Conservation (phyloP, 148 eudicot genomes). For the Pouteria glomerata region DNA sequence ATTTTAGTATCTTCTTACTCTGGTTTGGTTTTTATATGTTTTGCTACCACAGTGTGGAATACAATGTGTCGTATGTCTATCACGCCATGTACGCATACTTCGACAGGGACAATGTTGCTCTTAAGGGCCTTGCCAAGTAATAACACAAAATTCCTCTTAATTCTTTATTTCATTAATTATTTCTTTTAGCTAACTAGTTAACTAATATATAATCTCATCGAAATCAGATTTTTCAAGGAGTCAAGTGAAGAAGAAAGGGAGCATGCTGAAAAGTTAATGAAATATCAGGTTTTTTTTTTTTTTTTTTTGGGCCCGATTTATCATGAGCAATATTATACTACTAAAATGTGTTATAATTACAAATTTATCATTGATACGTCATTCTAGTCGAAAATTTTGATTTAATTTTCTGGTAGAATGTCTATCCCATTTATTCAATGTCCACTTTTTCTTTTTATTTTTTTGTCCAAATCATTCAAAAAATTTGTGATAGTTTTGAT, state of each 20-base stretch:
- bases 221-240: slow-evolving; percentile 67
- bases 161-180: neutral
- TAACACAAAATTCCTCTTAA: neutral
- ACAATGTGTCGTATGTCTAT: slow-evolving; percentile 80
- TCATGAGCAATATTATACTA: too few relatives aligned
- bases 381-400: too few relatives aligned
- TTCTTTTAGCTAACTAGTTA: too few relatives aligned
- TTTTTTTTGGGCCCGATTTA: too few relatives aligned
- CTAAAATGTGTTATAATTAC: too few relatives aligned
- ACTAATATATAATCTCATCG: neutral
- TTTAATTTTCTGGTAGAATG: too few relatives aligned
- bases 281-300: slow-evolving; percentile 62
- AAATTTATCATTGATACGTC: too few relatives aligned
- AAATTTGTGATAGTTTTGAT: neutral
- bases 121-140: slow-evolving; percentile 86
- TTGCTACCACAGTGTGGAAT: slow-evolving; percentile 70
- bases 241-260: slow-evolving; percentile 87
- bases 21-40: neutral
- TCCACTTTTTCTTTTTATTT: too few relatives aligned
- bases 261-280: slow-evolving; percentile 80
- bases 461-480: neutral
- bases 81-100: slow-evolving; percentile 80
- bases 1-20: neutral
- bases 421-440: neutral
- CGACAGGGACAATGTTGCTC: slow-evolving; percentile 84